Percentiles rank a stretch among this genome's conserved stretches.
Conservation (phyloP, 2,329 filamentous ascomycete species). For the Colletotrichum viniferum region DNA sequence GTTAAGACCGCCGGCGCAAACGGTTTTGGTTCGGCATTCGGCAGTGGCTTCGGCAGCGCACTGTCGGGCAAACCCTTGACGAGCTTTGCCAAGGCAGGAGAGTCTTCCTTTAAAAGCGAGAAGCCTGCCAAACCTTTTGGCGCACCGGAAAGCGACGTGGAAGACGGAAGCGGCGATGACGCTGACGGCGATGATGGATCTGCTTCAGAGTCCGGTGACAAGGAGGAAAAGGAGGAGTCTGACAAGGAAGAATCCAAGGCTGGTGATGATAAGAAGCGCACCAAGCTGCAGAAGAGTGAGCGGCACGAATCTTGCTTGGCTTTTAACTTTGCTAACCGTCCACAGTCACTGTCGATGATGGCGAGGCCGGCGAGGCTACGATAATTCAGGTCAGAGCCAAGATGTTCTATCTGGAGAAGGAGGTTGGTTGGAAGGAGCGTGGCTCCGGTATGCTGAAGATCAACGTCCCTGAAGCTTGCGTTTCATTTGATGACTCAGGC, state of each 20-base stretch:
- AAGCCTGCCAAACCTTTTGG: slow-evolving; percentile 78
- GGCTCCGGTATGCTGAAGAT: slow-evolving; percentile 84
- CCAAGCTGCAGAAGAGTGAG: slow-evolving; percentile 73
- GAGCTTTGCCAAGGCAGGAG: slow-evolving; percentile 72
- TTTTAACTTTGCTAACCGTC: slow-evolving; percentile 28
- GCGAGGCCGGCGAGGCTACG: slow-evolving; percentile 82
- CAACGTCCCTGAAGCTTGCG: slow-evolving; percentile 69
- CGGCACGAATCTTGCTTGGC: slow-evolving; percentile 5
- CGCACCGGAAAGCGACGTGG: slow-evolving; percentile 70
- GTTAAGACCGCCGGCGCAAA: slow-evolving; percentile 43
- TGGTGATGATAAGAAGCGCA: slow-evolving; percentile 67
- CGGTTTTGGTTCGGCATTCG: slow-evolving; percentile 51
- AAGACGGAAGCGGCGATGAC: slow-evolving; percentile 50
- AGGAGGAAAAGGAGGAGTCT: slow-evolving; percentile 55
- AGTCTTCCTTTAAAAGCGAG: slow-evolving; percentile 53
- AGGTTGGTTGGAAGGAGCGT: slow-evolving; percentile 85
- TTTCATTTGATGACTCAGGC: slow-evolving; percentile 59
- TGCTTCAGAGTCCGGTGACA: slow-evolving; percentile 39
- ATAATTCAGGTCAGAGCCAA: slow-evolving; percentile 80
- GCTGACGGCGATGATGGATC: slow-evolving; percentile 42
- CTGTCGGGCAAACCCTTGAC: slow-evolving; percentile 55
- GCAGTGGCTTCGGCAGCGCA: slow-evolving; percentile 47
- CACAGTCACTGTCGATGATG: slow-evolving; percentile 76
- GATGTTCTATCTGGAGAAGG: slow-evolving; percentile 78
- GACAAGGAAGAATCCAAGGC: slow-evolving; percentile 58